Conservation (phyloP, 2,329 filamentous ascomycete genomes). For the Xylariaceae sp. region DNA sequence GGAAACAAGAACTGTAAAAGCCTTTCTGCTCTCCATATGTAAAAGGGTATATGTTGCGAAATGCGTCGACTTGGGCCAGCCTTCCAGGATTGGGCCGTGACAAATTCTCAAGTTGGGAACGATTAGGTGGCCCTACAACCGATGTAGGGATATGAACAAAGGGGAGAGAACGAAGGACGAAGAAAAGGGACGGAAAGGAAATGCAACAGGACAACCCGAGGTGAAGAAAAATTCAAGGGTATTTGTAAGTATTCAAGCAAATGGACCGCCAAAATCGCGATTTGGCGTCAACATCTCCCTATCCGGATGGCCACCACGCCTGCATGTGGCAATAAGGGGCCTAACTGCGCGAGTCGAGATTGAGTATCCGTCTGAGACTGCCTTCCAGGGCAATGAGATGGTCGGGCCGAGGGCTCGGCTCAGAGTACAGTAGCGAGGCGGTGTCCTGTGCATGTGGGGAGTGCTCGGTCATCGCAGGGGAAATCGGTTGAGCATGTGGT, state of each 20-base stretch:
- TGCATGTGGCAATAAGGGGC: not conserved
- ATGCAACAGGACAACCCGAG: too few species aligned
- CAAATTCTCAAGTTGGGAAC: constrained; percentile 15
- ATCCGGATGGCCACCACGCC: not conserved
- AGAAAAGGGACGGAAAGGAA: too few species aligned
- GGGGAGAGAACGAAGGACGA: constrained; percentile 14
- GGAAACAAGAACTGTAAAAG: constrained; percentile 20
- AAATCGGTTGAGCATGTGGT: constrained; percentile 12
- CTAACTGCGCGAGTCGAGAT: constrained; percentile 28
- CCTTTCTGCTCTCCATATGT: constrained; percentile 17
- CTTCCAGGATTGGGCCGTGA: constrained; percentile 22
- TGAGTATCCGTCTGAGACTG: constrained; percentile 48
- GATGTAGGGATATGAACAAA: constrained; percentile 14
- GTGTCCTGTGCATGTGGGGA: constrained; percentile 10
- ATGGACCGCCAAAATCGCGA: constrained; percentile 21
- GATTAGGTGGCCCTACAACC: constrained; percentile 13
- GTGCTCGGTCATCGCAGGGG: constrained; percentile 17
- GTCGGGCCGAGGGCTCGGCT: constrained; percentile 24
- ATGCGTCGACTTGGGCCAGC: constrained; percentile 24
- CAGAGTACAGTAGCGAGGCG: constrained; percentile 12
- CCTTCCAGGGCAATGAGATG: constrained; percentile 48
- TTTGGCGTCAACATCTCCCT: constrained; percentile 10
- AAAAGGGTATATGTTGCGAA: constrained; percentile 25
- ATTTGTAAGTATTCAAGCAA: too few species aligned
- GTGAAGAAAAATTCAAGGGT: too few species aligned